Evolutionary conservation across 2,329 filamentous ascomycete genomes (phyloP).

Genomic region (Colletotrichum agaves): DNA sequence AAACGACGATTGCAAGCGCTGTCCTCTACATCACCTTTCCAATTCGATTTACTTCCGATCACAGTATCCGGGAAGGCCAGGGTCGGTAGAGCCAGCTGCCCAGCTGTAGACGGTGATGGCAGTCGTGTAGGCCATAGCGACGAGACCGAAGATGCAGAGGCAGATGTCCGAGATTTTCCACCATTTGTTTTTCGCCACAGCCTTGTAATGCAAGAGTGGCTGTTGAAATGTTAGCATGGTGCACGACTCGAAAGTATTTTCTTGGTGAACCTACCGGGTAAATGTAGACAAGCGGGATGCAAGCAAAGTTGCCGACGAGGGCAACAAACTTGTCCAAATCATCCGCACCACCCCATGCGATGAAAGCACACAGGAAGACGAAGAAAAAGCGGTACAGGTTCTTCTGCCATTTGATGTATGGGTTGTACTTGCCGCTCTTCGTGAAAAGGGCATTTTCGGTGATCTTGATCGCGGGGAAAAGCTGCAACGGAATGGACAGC

Average conservation of each 20-base stretch:
- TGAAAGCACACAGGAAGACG: conserved; percentile 83
- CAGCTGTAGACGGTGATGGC: conserved; percentile 87
- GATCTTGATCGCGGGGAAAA: conserved; percentile 97
- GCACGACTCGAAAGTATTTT: conserved; percentile 26
- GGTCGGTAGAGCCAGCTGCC: conserved; percentile 67
- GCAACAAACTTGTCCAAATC: conserved; percentile 87
- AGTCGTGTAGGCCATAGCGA: conserved; percentile 94
- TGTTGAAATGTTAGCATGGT: conserved; percentile 55
- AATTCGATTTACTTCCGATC: conserved; percentile 49
- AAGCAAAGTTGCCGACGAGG: conserved; percentile 78
- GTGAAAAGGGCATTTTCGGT: conserved; percentile 95
- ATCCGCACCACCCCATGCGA: conserved; percentile 92
- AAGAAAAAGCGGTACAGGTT: conserved; percentile 95
- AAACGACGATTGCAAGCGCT: conserved; percentile 6
- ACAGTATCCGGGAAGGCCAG: conserved; percentile 64
- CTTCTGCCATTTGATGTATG: conserved; percentile 99
- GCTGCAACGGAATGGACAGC: conserved; percentile 92
- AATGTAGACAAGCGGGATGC: conserved; percentile 83
- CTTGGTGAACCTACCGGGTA: conserved; percentile 80
- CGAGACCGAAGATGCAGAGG: conserved; percentile 83
- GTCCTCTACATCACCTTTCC: background rate
- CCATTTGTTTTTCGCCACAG: conserved; percentile 74
- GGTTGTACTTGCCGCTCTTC: conserved; percentile 95
- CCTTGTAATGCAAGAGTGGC: conserved; percentile 90
- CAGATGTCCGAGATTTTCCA: conserved; percentile 78